These are phyloP conservation scores for Ogataea nakhonphanomensis DNA, from an alignment of 805 yeast species.

Conservation along the genomic window DNA sequence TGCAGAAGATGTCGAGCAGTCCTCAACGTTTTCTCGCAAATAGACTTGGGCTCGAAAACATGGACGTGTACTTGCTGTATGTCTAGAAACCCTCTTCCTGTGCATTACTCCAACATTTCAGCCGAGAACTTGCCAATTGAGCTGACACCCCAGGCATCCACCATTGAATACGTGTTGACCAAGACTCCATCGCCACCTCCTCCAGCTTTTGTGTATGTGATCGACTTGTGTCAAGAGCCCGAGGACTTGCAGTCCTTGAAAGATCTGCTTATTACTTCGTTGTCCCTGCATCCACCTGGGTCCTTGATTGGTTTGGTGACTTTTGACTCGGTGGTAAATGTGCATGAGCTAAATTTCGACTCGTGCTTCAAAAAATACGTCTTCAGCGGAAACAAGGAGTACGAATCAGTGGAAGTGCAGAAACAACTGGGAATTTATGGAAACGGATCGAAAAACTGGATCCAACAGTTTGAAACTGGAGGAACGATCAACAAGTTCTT, in stretches of 20 bases:
- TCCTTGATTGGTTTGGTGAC: constrained; percentile 86
- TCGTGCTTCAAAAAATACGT: constrained; percentile 72
- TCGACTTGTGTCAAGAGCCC: constrained; percentile 86
- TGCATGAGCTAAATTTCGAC: constrained; percentile 70
- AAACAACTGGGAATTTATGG: constrained; percentile 35
- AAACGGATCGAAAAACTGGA: constrained; percentile 36
- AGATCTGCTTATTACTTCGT: constrained; percentile 71
- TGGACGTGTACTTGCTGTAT: constrained; percentile 89
- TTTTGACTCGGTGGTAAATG: constrained; percentile 84
- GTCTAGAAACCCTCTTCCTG: constrained; percentile 74
- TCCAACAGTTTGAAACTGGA: constrained; percentile 38
- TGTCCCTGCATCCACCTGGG: constrained; percentile 82
- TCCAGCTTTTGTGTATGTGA: constrained; percentile 80
- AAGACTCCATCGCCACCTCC: constrained; percentile 64
- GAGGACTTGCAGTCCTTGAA: constrained; percentile 83
- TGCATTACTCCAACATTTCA: constrained; percentile 73
- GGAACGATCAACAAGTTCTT: constrained; percentile 41
- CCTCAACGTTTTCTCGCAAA: constrained; percentile 80
- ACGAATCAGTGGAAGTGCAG: constrained; percentile 40
- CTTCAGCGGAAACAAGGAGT: constrained; percentile 87
- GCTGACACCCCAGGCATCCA: constrained; percentile 61
- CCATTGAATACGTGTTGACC: constrained; percentile 80
- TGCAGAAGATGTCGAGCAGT: constrained; percentile 85
- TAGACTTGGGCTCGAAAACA: constrained; percentile 68
- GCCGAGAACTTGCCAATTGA: constrained; percentile 81